phyloP scores from a whole-genome alignment of 1,284 basidiomycete species.

The Moesziomyces sp. region DNA sequence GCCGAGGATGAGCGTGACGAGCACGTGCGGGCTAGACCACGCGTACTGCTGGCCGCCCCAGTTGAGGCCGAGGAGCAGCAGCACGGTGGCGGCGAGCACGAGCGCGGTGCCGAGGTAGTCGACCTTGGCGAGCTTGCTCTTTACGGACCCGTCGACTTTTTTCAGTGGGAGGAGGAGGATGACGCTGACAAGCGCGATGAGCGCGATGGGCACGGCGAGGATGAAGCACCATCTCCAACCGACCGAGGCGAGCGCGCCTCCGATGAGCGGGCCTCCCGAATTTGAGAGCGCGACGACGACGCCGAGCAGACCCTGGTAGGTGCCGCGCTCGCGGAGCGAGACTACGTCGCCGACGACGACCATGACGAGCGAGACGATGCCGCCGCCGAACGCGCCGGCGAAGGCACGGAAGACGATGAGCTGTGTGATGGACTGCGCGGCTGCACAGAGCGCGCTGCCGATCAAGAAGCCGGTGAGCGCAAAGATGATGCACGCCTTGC shows the following conservation, averaged over 20 bases:
- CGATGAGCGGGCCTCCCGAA: slow-evolving; percentile 51
- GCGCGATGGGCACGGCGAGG: slow-evolving; percentile 37
- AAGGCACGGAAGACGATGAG: slow-evolving; percentile 79
- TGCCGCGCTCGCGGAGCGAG: slow-evolving; percentile 50
- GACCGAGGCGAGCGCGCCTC: slow-evolving; percentile 46
- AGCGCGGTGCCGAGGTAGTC: slow-evolving; percentile 42
- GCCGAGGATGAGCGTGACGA: slow-evolving; percentile 74
- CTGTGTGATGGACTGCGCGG: slow-evolving; percentile 72
- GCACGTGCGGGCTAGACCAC: slow-evolving; percentile 66
- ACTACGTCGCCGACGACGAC: slow-evolving; percentile 55
- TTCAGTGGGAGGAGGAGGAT: slow-evolving; percentile 47
- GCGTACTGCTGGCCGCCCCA: slow-evolving; percentile 71
- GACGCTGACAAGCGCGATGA: slow-evolving; percentile 32
- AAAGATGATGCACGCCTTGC: slow-evolving; percentile 77
- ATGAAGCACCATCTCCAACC: slow-evolving; percentile 49
- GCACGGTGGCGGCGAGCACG: slow-evolving; percentile 34
- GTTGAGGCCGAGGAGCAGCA: slow-evolving; percentile 74
- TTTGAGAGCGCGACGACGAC: slow-evolving; percentile 51
- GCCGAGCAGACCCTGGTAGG: slow-evolving; percentile 56
- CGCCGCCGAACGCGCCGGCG: slow-evolving; percentile 77
- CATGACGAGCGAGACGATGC: slow-evolving; percentile 76
- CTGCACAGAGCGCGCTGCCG: slow-evolving; percentile 67
- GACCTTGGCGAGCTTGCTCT: slow-evolving; percentile 38
- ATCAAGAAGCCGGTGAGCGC: slow-evolving; percentile 73
- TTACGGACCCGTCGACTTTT: slow-evolving; percentile 42